Conservation (phyloP, 148 eudicot genomes). For the Camellia sinensis region DNA sequence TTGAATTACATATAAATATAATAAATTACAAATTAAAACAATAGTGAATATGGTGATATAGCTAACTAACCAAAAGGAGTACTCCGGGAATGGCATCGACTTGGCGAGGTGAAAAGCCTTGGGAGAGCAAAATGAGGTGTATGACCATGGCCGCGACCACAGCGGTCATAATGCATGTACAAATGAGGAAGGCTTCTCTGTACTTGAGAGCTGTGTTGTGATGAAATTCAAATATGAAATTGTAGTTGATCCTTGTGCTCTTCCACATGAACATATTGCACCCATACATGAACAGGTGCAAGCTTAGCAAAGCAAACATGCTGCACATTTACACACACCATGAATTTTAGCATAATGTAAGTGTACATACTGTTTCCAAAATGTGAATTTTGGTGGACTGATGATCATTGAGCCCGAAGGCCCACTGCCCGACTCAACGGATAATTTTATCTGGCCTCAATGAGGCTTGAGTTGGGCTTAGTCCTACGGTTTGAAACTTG, state of each 20-base stretch:
- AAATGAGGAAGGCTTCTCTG: constrained; percentile 83
- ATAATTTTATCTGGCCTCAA: no score
- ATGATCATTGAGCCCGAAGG: no score
- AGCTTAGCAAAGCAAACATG: constrained; percentile 83
- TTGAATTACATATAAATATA: not conserved
- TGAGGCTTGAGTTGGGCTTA: no score
- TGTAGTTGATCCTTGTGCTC: constrained; percentile 75
- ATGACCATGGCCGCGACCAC: constrained; percentile 82
- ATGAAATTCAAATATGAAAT: constrained; percentile 85
- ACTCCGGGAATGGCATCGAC: constrained; percentile 74
- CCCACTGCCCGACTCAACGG: no score
- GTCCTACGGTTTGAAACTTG: no score
- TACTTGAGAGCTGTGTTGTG: constrained; percentile 69
- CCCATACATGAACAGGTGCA: constrained; percentile 92
- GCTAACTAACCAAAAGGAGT: constrained; percentile 62
- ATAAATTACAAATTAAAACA: not conserved
- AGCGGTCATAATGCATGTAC: constrained; percentile 82
- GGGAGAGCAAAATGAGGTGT: constrained; percentile 72
- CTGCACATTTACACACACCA: constrained; percentile 38
- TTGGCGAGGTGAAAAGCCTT: constrained; percentile 49
- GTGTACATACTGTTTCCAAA: not conserved
- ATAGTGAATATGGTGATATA: not conserved
- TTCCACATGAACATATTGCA: constrained; percentile 93
- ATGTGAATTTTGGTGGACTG: no score
- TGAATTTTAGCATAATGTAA: not conserved